Base-by-base conservation (phyloP, 305 asterid species). In the Solanum hybrid region DNA sequence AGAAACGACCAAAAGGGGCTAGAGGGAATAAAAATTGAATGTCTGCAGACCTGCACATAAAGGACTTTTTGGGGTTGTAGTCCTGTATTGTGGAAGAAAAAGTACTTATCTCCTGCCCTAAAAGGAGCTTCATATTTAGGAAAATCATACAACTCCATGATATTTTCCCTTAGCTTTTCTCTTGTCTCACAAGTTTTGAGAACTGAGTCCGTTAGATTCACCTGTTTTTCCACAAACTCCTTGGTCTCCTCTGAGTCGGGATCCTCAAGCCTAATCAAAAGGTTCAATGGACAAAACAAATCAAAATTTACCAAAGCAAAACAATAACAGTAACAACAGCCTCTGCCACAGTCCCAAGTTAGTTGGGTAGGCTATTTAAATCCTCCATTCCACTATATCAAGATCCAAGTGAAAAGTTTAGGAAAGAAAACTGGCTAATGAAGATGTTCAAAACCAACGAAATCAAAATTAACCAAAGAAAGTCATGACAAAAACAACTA, bases 231-330 rank as follows among this genome's bases (percentile, higher is more conserved):
- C 76, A 96, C 99, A 77, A 94, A 97, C 77, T 94, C 96, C 78
- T 90, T 96, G 1, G 99, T 96, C 95, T 97, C 99, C 27, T 89
- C 94, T 0, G 99, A 95, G 93, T 97, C 98, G 32, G 99, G 98
- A 90, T 95, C 98, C 94, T 97, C 99, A 73, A 97, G 97, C 99
- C 99, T 97, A 92, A 78, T 14, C 89, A 89, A 60, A 90, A 84
- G 29, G 78, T 78, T 78, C 91, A 89, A 91, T 38, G 76, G 27
- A 87, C 45, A 82, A 81, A 79, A 91, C 8, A 37, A 90, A 34
- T 81, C 35, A 77, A 85, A 27, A 29, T 32, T 72, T 37, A 72
- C 64, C 17, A 75, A 75, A 87, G 34, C 42, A 38, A 75, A 17
- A 36, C 64, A 79, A 79, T 36, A 79, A 79, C 64, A 79, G 45